Base-by-base conservation (phyloP, 1,284 basidiomycete species). In the Ceratobasidium sp. region DNA sequence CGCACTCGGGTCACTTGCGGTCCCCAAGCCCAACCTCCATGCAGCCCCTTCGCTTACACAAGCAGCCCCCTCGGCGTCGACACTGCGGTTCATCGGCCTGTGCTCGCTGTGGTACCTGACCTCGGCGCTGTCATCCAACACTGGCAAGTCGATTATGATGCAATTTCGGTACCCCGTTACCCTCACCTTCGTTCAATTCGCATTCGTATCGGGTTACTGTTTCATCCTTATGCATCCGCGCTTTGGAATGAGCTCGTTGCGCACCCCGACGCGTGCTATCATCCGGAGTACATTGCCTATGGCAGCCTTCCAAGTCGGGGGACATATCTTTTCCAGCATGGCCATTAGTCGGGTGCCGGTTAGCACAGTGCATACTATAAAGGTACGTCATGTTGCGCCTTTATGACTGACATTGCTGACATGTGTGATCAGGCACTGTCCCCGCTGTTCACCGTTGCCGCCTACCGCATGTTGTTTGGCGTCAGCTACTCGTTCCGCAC, bases 281-380 rank as follows among this genome's bases (percentile, higher is more conserved):
- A 73, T 85, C 13, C 73, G 77, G 27, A 80, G 81, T 41, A 84
- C 84, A 1, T 77, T 81, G 21, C 81, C 83, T 62, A 82, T 86
- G 79, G 83, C 82, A 27, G 77, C 81, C 23, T 86, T 85, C 75
- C 84, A 85, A 72, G 83, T 98, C 47, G 91, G 90, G n/a, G 97
- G 97, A 0, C 97, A 99, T 77, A 94, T 98, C 74, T 96, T 97
- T 76, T 93, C 93, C 29, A 95, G 93, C 73, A 89, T 99, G 79
- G 97, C 96, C 23, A 98, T 99, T 72, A 93, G 93, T 44, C 84
- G 94, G 67, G 97, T 98, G 70, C 94, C 92, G 3, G 96, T 99
- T 68, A 95, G 92, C 80, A 99, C 97, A 0, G 95, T 98, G 25
- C 97, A 99, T 77, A 99, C 96, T 36, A 98, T 98, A 79, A 98